Percentiles rank a stretch among this genome's conserved stretches.
phyloP scores from a whole-genome alignment of 2,329 filamentous ascomycete genomes.

The Diaporthe citriasiana region DNA sequence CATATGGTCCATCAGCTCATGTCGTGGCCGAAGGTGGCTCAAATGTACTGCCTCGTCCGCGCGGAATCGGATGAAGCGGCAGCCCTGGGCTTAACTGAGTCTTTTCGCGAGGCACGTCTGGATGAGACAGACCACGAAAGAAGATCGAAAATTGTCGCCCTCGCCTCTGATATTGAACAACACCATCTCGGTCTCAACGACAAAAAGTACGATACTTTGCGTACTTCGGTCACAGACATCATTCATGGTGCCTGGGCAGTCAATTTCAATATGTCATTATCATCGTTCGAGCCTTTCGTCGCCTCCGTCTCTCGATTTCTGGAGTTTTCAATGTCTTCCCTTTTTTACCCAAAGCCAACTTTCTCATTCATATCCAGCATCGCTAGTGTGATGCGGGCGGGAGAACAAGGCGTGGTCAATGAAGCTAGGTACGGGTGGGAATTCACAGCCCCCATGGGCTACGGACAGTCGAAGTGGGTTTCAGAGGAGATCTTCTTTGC shows the following conservation, averaged over 20 bases:
- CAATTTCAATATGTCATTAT: slow-evolving; percentile 32
- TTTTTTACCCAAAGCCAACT: neutral
- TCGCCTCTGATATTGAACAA: slow-evolving; percentile 5
- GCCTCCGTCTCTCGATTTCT: slow-evolving; percentile 27
- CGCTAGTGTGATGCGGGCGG: neutral
- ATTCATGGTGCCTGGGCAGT: slow-evolving; percentile 35
- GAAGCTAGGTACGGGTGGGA: slow-evolving; percentile 16
- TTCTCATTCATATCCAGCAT: slow-evolving; percentile 34
- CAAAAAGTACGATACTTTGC: slow-evolving; percentile 19
- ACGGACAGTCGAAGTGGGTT: slow-evolving; percentile 35
- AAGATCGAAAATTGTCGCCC: neutral
- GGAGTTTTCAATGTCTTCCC: neutral
- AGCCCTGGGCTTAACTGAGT: slow-evolving; percentile 48
- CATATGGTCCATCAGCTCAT: slow-evolving; percentile 71
- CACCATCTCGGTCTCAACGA: slow-evolving; percentile 5
- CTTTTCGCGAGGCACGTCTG: slow-evolving; percentile 40
- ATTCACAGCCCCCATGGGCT: neutral
- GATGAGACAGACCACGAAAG: neutral
- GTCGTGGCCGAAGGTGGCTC: slow-evolving; percentile 67
- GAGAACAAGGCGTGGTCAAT: neutral
- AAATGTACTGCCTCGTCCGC: slow-evolving; percentile 64
- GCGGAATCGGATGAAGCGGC: slow-evolving; percentile 47
- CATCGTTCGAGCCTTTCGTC: slow-evolving; percentile 22
- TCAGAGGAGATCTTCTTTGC: slow-evolving; percentile 30
- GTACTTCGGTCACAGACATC: slow-evolving; percentile 17